These are phyloP conservation scores for Penicillium paxilli DNA, from an alignment of 495 filamentous ascomycete species.

Conservation along the genomic window DNA sequence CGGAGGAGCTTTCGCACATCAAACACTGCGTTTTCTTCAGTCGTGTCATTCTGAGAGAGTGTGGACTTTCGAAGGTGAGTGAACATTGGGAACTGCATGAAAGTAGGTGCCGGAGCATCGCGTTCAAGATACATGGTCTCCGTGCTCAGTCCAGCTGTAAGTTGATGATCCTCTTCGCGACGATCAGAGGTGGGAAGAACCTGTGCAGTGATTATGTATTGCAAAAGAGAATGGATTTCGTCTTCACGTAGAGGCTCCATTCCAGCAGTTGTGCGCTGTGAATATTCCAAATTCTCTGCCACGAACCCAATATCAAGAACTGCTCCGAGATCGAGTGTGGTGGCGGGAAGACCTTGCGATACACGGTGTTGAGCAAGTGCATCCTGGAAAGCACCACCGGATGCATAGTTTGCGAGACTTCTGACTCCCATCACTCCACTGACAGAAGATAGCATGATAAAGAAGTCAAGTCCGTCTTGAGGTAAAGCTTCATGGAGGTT, in stretches of 20 bases:
- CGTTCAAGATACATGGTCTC: not conserved
- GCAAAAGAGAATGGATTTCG: not conserved
- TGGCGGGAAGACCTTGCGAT: not conserved
- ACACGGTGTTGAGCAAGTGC: not conserved
- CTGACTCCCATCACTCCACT: not conserved
- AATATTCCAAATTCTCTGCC: not conserved
- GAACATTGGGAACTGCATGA: not conserved
- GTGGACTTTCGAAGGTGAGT: not conserved
- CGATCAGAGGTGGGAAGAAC: not conserved
- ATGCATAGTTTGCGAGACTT: not conserved
- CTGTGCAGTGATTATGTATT: not conserved
- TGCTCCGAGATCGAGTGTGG: not conserved
- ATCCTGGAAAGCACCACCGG: not conserved
- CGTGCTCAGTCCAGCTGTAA: not conserved
- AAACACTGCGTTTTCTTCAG: not conserved
- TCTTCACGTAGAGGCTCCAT: not conserved
- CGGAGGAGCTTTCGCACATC: too few relatives aligned
- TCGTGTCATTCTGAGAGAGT: not conserved
- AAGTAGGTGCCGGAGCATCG: not conserved
- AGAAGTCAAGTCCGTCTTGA: not conserved
- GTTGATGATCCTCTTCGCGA: not conserved
- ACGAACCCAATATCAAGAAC: not conserved
- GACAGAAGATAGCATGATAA: not conserved
- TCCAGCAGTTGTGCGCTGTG: not conserved
- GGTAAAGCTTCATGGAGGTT: not conserved